phyloP scores from a whole-genome alignment of 106 monocot species.

The Acorus gramineus region DNA sequence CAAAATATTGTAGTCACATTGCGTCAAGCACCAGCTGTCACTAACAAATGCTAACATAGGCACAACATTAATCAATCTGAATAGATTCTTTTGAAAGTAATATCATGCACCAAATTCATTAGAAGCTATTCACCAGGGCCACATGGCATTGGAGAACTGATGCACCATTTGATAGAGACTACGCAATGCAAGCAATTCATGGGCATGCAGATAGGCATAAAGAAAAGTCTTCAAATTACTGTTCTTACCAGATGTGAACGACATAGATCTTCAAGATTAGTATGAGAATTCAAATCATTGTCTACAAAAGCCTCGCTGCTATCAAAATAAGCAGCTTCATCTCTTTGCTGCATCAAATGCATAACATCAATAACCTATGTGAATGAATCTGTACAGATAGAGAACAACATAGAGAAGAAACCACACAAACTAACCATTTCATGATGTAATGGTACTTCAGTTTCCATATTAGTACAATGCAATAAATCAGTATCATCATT shows the following conservation, averaged over 20 bases:
- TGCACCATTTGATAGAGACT: too few species aligned
- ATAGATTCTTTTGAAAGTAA: too few species aligned
- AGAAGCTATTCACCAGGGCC: too few species aligned
- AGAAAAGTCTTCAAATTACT: neutral
- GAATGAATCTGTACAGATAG: neutral
- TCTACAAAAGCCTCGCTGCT: conserved; percentile 20
- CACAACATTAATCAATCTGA: too few species aligned
- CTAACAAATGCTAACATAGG: too few species aligned
- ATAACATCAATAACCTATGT: neutral
- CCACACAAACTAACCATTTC: conserved; percentile 30
- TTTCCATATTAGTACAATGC: conserved; percentile 27
- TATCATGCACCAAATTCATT: too few species aligned
- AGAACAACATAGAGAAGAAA: neutral
- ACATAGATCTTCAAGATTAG: conserved; percentile 87
- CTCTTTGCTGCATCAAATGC: conserved; percentile 11
- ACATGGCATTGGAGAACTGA: too few species aligned
- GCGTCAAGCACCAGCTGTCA: too few species aligned
- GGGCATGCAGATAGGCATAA: neutral
- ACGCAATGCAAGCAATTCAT: too few species aligned
- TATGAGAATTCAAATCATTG: conserved; percentile 32
- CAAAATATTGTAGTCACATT: too few species aligned
- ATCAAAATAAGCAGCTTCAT: conserved; percentile 21
- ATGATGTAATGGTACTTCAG: conserved; percentile 19
- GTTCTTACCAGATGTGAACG: conserved; percentile 75
- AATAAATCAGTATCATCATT: conserved; percentile 28